These are phyloP conservation scores for Solanum acaule DNA, from an alignment of 257 asterid species.

Conservation along the genomic window DNA sequence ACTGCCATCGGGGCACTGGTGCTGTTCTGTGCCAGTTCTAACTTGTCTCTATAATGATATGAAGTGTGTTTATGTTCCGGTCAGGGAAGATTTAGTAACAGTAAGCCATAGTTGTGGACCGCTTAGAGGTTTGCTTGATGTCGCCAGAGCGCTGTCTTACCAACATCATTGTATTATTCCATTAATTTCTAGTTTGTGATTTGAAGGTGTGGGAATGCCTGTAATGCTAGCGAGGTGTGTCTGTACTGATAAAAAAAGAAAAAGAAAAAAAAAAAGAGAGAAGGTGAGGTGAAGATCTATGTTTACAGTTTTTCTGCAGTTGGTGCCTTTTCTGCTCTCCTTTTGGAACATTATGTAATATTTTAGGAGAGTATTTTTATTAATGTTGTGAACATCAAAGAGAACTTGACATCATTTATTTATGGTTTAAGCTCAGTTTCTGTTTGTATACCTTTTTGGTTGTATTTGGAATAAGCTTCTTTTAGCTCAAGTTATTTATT, in stretches of 20 bases:
- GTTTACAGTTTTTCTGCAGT: neutral
- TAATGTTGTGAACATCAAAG: neutral
- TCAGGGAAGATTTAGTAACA: slow-evolving; percentile 23
- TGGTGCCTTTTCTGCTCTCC: neutral
- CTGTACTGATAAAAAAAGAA: neutral
- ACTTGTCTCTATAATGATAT: slow-evolving; percentile 34
- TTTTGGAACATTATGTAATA: neutral
- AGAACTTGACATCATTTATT: neutral
- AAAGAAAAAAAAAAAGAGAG: neutral
- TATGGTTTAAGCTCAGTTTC: neutral
- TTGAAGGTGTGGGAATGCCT: slow-evolving; percentile 9
- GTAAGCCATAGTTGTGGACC: slow-evolving; percentile 23
- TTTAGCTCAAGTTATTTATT: neutral
- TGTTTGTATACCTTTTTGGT: neutral
- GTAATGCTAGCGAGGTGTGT: neutral
- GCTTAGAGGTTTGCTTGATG: slow-evolving; percentile 20
- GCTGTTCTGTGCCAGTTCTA: slow-evolving; percentile 27
- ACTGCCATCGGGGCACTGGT: slow-evolving; percentile 40
- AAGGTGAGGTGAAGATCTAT: neutral
- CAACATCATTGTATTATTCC: slow-evolving; percentile 22
- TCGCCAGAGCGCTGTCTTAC: slow-evolving; percentile 17
- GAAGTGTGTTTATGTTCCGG: slow-evolving; percentile 38
- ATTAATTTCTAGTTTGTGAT: slow-evolving; percentile 35
- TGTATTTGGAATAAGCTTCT: neutral
- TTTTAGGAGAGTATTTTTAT: neutral